Evolutionary conservation across 2,329 filamentous ascomycete genomes (phyloP), one percentile per base, ranked within the genome.

Genomic region (Colletotrichum godetiae): DNA sequence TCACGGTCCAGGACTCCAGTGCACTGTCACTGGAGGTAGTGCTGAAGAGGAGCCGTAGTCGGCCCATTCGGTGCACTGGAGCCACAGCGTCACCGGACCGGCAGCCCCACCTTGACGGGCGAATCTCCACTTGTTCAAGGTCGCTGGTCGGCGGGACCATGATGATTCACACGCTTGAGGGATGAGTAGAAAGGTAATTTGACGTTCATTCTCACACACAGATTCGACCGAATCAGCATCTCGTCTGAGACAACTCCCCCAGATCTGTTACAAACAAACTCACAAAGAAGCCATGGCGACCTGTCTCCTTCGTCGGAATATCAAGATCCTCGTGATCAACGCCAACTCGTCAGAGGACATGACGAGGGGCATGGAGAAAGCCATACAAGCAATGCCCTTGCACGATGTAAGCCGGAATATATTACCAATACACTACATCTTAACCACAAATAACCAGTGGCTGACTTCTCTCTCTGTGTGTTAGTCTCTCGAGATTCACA

Each of bases 331-430:
- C 53, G 85, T 96, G 74, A 87, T 96, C 77, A 96, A 97, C 79
- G 94, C 94, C 42, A 97, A 97, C 83, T 95, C 93, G 2, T 94
- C 92, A 1, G 77, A 84, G 68, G 84, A 87, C 68, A 96, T 96
- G 93, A 96, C 93, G 12, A 84, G 90, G 7, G 90, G 88, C 31
- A 86, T 95, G 77, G 86, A 87, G 68, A 78, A 82, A 59, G 84
- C 87, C 61, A 84, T 91, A 71, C 81, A 84, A 56, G 78, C 81
- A 66, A 78, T 88, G 75, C 76, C 82, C 35, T 76, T 87, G 4
- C 78, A 82, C 49, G 75, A 81, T 72, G 85, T 86, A 29, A 29
- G 27, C 27, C 27, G 27, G 27, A 29, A 3, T 29, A 29, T 3
- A 29, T 29, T 29, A 29, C 27, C 27, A 29, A 29, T 29, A 29